Evolutionary conservation across 805 yeast species (phyloP).

Genomic region (Candida maesae): DNA sequence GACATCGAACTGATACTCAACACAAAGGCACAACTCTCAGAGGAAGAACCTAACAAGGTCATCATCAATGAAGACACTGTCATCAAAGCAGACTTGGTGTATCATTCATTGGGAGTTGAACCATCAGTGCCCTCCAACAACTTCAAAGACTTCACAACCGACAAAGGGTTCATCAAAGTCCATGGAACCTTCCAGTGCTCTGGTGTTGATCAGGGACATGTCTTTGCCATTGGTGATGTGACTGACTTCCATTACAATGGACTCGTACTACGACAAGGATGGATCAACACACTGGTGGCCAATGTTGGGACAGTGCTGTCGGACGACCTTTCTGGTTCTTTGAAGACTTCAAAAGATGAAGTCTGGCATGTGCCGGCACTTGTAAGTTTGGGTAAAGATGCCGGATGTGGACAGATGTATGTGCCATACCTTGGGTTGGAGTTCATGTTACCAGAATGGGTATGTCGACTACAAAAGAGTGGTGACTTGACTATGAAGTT

Average conservation of each 20-base stretch:
- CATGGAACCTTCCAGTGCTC: slow-evolving; percentile 23
- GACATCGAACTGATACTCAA: slow-evolving; percentile 19
- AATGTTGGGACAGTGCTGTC: slow-evolving; percentile 16
- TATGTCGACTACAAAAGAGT: slow-evolving; percentile 12
- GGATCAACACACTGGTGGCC: slow-evolving; percentile 15
- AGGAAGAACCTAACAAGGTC: slow-evolving; percentile 4
- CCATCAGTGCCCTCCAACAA: slow-evolving; percentile 23
- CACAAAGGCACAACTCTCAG: slow-evolving; percentile 7
- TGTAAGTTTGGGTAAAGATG: slow-evolving; percentile 25
- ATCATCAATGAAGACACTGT: slow-evolving; percentile 5
- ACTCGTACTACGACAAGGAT: slow-evolving; percentile 10
- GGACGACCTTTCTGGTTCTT: background rate
- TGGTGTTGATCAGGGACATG: slow-evolving; percentile 18
- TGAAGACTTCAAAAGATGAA: slow-evolving; percentile 1
- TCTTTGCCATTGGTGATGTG: slow-evolving; percentile 36
- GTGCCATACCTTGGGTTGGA: slow-evolving; percentile 21
- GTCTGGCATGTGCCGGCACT: slow-evolving; percentile 2
- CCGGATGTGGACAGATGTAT: slow-evolving; percentile 27
- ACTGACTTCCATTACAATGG: slow-evolving; percentile 25
- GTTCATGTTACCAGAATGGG: slow-evolving; percentile 19
- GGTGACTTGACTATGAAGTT: background rate
- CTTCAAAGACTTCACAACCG: slow-evolving; percentile 11
- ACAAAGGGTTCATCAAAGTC: slow-evolving; percentile 21
- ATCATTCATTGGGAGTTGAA: slow-evolving; percentile 18
- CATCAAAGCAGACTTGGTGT: slow-evolving; percentile 21